Conservation (phyloP, 257 asterid species). For the Salvia rosmarinus region DNA sequence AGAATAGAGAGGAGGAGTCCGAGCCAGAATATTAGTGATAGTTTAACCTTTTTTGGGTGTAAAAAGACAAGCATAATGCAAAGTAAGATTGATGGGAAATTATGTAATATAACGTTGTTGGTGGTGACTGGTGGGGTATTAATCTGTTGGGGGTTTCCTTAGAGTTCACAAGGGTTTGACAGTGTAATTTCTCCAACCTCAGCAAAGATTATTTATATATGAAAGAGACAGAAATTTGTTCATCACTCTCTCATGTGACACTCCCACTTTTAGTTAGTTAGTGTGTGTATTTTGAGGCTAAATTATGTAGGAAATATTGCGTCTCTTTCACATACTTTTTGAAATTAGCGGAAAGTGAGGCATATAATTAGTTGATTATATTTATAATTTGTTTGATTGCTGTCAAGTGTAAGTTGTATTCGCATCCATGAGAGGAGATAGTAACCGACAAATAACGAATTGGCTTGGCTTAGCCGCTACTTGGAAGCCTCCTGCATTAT, state of each 20-base stretch:
- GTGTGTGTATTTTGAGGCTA: conserved; percentile 27
- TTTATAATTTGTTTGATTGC: conserved; percentile 9
- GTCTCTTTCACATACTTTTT: conserved; percentile 40
- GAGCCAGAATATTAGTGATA: neutral
- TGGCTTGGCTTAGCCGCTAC: too few relatives aligned
- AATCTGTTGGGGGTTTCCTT: conserved; percentile 63
- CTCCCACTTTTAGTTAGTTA: conserved; percentile 32
- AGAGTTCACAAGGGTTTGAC: conserved; percentile 38
- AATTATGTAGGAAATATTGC: conserved; percentile 1
- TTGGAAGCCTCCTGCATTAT: too few relatives aligned
- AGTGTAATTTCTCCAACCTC: conserved; percentile 52
- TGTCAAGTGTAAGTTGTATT: too few relatives aligned
- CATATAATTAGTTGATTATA: conserved; percentile 10
- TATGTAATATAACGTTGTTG: conserved; percentile 42
- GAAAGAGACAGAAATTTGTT: conserved; percentile 45
- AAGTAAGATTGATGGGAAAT: conserved; percentile 40
- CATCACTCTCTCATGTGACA: conserved; percentile 66
- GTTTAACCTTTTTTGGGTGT: neutral
- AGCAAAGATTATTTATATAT: conserved; percentile 15
- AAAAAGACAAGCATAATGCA: conserved; percentile 22
- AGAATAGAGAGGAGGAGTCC: neutral
- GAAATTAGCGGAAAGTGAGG: conserved; percentile 30
- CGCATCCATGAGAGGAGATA: too few relatives aligned
- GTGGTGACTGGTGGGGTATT: conserved; percentile 46
- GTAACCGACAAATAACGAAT: too few relatives aligned